phyloP scores from a whole-genome alignment of 2,329 filamentous ascomycete species.

The Talaromyces amestolkiae region DNA sequence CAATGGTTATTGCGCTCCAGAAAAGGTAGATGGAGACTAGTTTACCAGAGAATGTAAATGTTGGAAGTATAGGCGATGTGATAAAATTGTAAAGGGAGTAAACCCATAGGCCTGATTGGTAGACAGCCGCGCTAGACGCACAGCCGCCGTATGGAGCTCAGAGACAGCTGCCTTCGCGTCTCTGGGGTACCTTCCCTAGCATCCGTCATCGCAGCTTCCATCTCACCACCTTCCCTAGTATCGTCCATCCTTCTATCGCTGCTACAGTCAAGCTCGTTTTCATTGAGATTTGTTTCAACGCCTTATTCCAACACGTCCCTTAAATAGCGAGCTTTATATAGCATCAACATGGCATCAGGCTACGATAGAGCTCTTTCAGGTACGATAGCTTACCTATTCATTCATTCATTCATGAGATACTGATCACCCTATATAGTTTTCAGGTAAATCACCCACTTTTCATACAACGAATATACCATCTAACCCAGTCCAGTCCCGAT shows the following conservation, averaged over 20 bases:
- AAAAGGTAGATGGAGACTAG: neutral
- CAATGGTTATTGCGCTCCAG: neutral
- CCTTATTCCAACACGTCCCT: too few species aligned
- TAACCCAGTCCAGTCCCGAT: slow-evolving; percentile 74
- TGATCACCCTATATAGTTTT: slow-evolving; percentile 67
- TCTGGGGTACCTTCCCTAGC: slow-evolving; percentile 10
- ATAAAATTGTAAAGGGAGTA: neutral
- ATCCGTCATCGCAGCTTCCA: slow-evolving; percentile 15
- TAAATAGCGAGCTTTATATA: slow-evolving; percentile 1
- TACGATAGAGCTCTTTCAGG: slow-evolving; percentile 99
- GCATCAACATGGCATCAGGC: slow-evolving; percentile 73
- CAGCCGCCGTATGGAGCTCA: slow-evolving; percentile 17
- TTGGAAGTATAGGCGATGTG: neutral
- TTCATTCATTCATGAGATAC: slow-evolving; percentile 20
- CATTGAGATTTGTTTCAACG: neutral
- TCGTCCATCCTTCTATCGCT: neutral
- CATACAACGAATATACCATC: slow-evolving; percentile 25
- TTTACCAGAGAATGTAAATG: neutral
- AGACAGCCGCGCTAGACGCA: slow-evolving; percentile 9
- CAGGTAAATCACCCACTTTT: slow-evolving; percentile 54
- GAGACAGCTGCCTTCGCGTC: slow-evolving; percentile 17
- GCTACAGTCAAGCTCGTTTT: neutral
- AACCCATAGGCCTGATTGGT: neutral
- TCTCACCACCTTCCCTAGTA: slow-evolving; percentile 2
- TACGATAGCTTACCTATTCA: slow-evolving; percentile 51